Base-by-base conservation (phyloP, 108 stramenopile species). In the Stephanodiscus triporus region DNA sequence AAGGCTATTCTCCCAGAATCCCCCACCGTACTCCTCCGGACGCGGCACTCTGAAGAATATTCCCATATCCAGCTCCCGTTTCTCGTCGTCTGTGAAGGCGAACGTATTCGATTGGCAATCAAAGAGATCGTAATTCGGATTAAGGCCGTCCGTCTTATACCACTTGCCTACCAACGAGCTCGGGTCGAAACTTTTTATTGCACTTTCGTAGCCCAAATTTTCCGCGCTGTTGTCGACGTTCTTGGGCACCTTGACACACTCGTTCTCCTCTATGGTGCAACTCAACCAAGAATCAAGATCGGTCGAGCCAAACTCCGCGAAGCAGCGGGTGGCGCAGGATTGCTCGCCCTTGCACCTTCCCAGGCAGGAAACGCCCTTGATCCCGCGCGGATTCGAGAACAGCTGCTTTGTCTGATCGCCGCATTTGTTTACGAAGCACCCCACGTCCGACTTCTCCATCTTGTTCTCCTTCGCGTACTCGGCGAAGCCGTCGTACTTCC, bases 31-130 rank as follows among this genome's bases (percentile, higher is more conserved):
- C 40, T 84, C 84, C 19, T 82, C 71, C 8, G 95, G 95, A 66
- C 91, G 87, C 22, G 83, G 83, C 7, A 97, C 85, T 16, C 95
- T 82, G 67, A 97, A 94, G 67, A 86, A 87, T 45, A 97, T 95
- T n/a, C 84, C 94, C 88, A 92, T 93, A 26, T 90, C 86, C 13
- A 96, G 48, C 63, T 87, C 85, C 14, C 60, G 60, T 55, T 75
- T 74, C 43, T 76, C 76, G 16, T 85, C 76, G 36, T 75, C 65
- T 6, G 84, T 53, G 59, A 83, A 73, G 36, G 64, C 38, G 78
- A 98, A 98, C 14, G 88, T 89, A 70, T 98, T 98, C 29, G 86
- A 72, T 66, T 98, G 97, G 75, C 97, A 98, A 68, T 95, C 94
- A 77, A 97, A 98, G 69, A 94, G 82, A 83, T 97, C 96, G 75